These are phyloP conservation scores for Populus hybrid DNA, from an alignment of 441 rosid species.

Conservation along the genomic window DNA sequence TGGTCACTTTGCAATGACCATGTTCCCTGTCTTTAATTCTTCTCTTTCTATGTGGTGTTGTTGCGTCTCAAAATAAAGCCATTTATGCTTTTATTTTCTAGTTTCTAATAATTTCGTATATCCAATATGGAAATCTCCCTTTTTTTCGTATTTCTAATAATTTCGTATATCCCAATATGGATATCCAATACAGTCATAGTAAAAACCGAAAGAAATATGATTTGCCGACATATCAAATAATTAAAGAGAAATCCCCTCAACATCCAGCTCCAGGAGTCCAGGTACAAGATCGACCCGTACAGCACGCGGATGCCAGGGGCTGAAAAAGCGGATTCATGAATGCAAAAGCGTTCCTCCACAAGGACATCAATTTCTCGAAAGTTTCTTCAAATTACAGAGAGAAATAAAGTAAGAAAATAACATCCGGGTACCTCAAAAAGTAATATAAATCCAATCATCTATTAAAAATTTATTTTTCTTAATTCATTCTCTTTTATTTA, in stretches of 20 bases:
- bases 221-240: neutral
- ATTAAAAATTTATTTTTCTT: too few relatives aligned
- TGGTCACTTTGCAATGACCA: neutral
- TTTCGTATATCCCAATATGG: neutral
- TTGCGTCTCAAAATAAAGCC: neutral
- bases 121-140: too few relatives aligned
- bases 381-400: too few relatives aligned
- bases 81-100: neutral
- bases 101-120: neutral
- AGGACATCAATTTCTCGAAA: too few relatives aligned
- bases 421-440: too few relatives aligned
- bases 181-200: too few relatives aligned
- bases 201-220: too few relatives aligned
- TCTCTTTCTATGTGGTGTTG: too few relatives aligned
- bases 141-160: too few relatives aligned
- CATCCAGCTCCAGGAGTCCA: neutral
- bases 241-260: neutral
- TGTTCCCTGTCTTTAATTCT: neutral
- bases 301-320: neutral
- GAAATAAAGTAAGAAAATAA: too few relatives aligned
- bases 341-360: neutral
- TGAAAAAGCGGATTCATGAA: neutral
- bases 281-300: neutral
- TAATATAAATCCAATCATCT: too few relatives aligned
- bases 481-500: too few relatives aligned